Evolutionary conservation across 2,329 filamentous ascomycete genomes (phyloP).

Genomic region (Neophaeococcomyces aloes): DNA sequence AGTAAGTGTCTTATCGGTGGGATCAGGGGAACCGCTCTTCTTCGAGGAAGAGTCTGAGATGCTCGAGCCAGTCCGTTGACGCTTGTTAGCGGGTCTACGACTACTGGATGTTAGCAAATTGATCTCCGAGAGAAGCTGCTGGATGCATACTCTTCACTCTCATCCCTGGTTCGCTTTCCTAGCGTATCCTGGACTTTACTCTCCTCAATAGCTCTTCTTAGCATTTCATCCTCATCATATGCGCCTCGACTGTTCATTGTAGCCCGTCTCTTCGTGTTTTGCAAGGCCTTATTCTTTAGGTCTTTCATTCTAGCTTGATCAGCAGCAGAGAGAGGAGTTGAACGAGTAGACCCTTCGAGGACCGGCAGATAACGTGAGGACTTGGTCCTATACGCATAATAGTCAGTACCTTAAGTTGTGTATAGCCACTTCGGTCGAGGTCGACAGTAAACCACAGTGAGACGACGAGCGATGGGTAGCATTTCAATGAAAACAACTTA

Average conservation of each 20-base stretch:
- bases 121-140: slow-evolving; percentile 4
- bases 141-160: slow-evolving; percentile 78
- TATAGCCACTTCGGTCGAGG: too few relatives aligned
- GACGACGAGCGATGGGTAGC: not conserved
- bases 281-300: slow-evolving; percentile 43
- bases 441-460: not conserved
- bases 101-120: slow-evolving; percentile 37
- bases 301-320: slow-evolving; percentile 29
- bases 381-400: slow-evolving; percentile 39
- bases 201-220: slow-evolving; percentile 83
- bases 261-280: slow-evolving; percentile 68
- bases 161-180: slow-evolving; percentile 74
- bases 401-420: too few relatives aligned
- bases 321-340: slow-evolving; percentile 33
- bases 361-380: slow-evolving; percentile 56
- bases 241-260: slow-evolving; percentile 97
- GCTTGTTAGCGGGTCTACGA: slow-evolving; percentile 60
- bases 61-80: slow-evolving; percentile 71
- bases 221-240: slow-evolving; percentile 86
- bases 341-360: slow-evolving; percentile 37
- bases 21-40: slow-evolving; percentile 32
- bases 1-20: slow-evolving; percentile 23
- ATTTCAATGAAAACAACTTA: slow-evolving; percentile 40
- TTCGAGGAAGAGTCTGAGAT: slow-evolving; percentile 51
- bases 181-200: slow-evolving; percentile 64